Base-by-base conservation (phyloP, 768 basidiomycete genomes). In the Tephrocybe sp. region DNA sequence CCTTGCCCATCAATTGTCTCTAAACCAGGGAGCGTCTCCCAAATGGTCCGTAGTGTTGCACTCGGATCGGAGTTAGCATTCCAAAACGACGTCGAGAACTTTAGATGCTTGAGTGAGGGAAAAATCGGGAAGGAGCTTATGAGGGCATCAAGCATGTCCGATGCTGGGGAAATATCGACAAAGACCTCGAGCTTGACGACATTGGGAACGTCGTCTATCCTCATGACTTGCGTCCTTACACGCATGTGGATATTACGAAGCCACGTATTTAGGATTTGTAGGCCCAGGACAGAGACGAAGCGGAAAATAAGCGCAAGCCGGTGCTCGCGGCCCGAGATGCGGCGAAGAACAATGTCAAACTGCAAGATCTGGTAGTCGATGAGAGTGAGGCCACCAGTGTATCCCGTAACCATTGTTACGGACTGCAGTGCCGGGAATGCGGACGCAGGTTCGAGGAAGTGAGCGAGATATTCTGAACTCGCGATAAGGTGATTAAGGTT, bases 381-480 rank as follows among this genome's bases (percentile, higher is more conserved):
- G 18, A 27, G 5, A 8, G 12, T 35, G 30, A 32, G 32, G 13
- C 26, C 9, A n/a, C 42, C 27, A 25, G 22, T 34, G 26, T 30
- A 34, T 12, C 35, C 48, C 27, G 48, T 41, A 22, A 40, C n/a
- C 25, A 50, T 43, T 4, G 44, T 47, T 18, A 51, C 32, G 9
- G 30, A 37, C 13, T 46, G n/a, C 6, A 54, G 36, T 15, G 34
- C 31, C 32, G 51, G 44, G 30, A 43, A 53, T n/a, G 51, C 39
- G 3, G 15, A 21, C 3, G 55, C 51, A 5, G 44, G 44, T 12
- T 50, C 36, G 22, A 56, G 45, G 24, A 56, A 56, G 31, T 47
- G 48, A 13, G 45, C 32, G 27, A 50, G 34, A 18, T 53, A 50
- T 39, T 53, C 51, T 7, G 48, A 49, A 22, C 53, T 42, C 12